Evolutionary conservation across 2,329 filamentous ascomycete species (phyloP).

Genomic region (Chaetomiaceae sp.): DNA sequence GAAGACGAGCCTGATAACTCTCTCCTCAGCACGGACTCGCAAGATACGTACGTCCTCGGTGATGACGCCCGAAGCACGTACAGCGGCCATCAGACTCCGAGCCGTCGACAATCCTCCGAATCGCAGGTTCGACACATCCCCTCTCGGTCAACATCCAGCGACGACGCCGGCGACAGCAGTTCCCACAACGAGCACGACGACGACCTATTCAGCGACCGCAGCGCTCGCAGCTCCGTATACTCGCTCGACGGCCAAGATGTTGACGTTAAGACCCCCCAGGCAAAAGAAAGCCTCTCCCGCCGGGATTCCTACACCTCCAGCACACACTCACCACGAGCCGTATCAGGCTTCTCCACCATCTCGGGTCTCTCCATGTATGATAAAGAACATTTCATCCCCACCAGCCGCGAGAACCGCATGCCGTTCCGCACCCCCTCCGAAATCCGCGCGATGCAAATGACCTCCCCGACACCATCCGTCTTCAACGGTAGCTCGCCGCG

Average conservation of each 20-base stretch:
- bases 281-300: conserved; percentile 32
- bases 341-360: conserved; percentile 48
- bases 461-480: conserved; percentile 58
- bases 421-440: conserved; percentile 67
- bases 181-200: conserved; percentile 51
- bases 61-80: conserved; percentile 15
- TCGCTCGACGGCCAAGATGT: conserved; percentile 36
- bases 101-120: conserved; percentile 24
- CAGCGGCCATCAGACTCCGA: conserved; percentile 10
- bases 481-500: conserved; percentile 49
- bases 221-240: conserved; percentile 52
- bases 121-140: conserved; percentile 23
- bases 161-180: conserved; percentile 41
- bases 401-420: conserved; percentile 56
- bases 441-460: conserved; percentile 68
- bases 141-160: conserved; percentile 28
- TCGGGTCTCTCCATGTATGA: conserved; percentile 54
- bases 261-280: conserved; percentile 14
- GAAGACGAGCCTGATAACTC: conserved; percentile 24
- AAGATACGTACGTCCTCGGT: conserved; percentile 14
- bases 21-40: conserved; percentile 20
- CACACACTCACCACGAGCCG: conserved; percentile 31
- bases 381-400: conserved; percentile 43
- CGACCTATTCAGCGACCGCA: conserved; percentile 57
- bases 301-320: conserved; percentile 19